Evolutionary conservation across 768 basidiomycete species (phyloP), one percentile per base, ranked within the genome.

Genomic region (Coprinopsis sp.): DNA sequence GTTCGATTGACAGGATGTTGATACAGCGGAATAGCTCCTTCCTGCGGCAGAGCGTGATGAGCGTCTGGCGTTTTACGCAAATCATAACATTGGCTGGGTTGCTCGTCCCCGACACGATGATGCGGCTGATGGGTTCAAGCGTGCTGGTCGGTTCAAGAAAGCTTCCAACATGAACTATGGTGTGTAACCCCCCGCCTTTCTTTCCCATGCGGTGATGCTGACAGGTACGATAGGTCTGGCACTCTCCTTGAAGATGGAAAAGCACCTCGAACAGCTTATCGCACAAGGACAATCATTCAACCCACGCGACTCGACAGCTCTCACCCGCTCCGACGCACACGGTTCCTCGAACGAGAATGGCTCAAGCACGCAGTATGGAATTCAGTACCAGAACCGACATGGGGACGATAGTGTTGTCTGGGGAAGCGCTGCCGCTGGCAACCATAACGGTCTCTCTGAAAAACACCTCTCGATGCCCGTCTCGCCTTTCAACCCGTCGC

Each of bases 141-240:
- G 76, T 31, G 82, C 84, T 3, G 91, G 92, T 25, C 77, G 91
- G 18, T 95, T 95, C 75, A 95, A 95, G 73, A 95, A 95, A 66
- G 91, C 91, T 1, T 84, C 82, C 13, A 95, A 95, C 65, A 83
- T 94, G 84, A 95, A 94, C 60, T 91, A 85, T 55, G 89, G 77
- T 58, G 36, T 1, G 55, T 55, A 18, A 8, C 18, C 37, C 31
- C 19, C 27, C 43, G 31, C 12, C 22, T 38, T 21, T 14, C 5
- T 24, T 37, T 37, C 3, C 18, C 11, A 6, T 4, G 25, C 4
- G 7, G 19, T 7, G 30, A 21, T 12, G 11, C 10, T 13, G 7
- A 24, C 14, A 7, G 24, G 7, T 18, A 25, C 13, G 18, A 25
- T n/a, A 55, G 54, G 74, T 6, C 73, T 88, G n/a, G 73, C 75